A percentile compares a stretch with the other conserved stretches of the same genome.
These are phyloP conservation scores for Penicillium verhagenii DNA, from an alignment of 495 filamentous ascomycete species.

Conservation along the genomic window DNA sequence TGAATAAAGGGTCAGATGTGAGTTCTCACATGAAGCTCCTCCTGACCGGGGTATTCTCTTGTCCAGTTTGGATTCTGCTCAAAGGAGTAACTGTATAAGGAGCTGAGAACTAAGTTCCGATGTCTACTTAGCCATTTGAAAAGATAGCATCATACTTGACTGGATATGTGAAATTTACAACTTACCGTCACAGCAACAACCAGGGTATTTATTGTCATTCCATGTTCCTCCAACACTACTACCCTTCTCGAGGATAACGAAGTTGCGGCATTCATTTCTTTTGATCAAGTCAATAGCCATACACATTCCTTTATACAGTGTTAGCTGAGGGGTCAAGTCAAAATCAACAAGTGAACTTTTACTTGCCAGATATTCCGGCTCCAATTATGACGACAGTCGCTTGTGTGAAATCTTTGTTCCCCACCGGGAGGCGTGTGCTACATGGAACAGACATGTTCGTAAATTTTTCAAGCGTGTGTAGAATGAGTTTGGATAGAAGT, in stretches of 20 bases:
- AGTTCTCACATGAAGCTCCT: constrained; percentile 46
- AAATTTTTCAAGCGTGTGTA: not conserved
- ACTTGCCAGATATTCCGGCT: constrained; percentile 45
- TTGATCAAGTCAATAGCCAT: constrained; percentile 59
- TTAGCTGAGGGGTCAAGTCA: not conserved
- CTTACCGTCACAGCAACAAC: constrained; percentile 52
- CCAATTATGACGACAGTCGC: constrained; percentile 56
- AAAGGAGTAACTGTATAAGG: constrained; percentile 64
- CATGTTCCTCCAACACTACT: constrained; percentile 56
- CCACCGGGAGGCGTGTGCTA: constrained; percentile 21
- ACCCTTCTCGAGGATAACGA: constrained; percentile 55
- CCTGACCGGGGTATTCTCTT: constrained; percentile 61
- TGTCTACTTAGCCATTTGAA: constrained; percentile 2
- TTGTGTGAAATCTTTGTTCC: constrained; percentile 35
- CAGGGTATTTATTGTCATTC: constrained; percentile 55
- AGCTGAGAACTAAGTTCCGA: constrained; percentile 44
- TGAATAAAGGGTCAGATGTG: not conserved
- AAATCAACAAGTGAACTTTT: not conserved
- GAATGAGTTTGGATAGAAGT: not conserved
- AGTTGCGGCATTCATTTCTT: constrained; percentile 50
- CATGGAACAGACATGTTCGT: constrained; percentile 8
- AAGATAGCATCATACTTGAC: too few relatives aligned
- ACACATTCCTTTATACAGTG: constrained; percentile 41
- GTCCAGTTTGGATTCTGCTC: constrained; percentile 65
- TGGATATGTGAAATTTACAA: not conserved